Evolutionary conservation across 805 yeast species (phyloP), one percentile per base, ranked within the genome.

Genomic region (Wickerhamia fluorescens): DNA sequence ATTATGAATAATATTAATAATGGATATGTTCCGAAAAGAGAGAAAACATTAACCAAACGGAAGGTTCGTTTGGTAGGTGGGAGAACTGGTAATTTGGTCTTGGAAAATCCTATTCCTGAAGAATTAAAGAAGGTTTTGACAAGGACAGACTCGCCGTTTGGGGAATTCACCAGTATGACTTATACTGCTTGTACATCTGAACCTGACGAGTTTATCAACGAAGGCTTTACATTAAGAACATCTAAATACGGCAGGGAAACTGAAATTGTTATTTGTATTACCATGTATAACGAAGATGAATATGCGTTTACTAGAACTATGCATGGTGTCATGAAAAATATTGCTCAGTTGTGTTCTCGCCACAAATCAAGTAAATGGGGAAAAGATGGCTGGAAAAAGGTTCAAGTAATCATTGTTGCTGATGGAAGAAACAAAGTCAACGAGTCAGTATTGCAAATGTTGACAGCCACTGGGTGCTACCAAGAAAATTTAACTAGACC

Each of bases 401-500:
- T 92, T 13, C 96, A 89, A 30, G 96, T 92, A 9, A 66, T 84
- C 32, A 79, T 92, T 44, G 83, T 92, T 14, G 76, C 95, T 27
- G 99, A 92, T 60, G 99, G 99, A 45, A 77, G 99, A 58, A 75
- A 81, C 34, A 89, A 89, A 48, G 79, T 92, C 26, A 70, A 76
- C 44, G 83, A 83, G 14, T 82, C 94, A 11, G 89, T 88, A 2
- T 59, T 92, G 25, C 95, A 89, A 54, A 73, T 84, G 25, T 66
- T 92, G 35, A 87, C 96, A 1, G 95, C 96, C 0, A 77, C 94
- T 59, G 99, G 99, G 44, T 84, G 92, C 27, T 92, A 86, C 54
- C 99, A 92, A 54, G 97, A 89, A 38, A 96, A 95, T 27, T 85
- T 92, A 56, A 96, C 99, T 27, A 82, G 94, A 51, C 89, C 94